Evolutionary conservation across 2,329 filamentous ascomycete species (phyloP), one percentile per base, ranked within the genome.

Genomic region (Scytalidium sp.): DNA sequence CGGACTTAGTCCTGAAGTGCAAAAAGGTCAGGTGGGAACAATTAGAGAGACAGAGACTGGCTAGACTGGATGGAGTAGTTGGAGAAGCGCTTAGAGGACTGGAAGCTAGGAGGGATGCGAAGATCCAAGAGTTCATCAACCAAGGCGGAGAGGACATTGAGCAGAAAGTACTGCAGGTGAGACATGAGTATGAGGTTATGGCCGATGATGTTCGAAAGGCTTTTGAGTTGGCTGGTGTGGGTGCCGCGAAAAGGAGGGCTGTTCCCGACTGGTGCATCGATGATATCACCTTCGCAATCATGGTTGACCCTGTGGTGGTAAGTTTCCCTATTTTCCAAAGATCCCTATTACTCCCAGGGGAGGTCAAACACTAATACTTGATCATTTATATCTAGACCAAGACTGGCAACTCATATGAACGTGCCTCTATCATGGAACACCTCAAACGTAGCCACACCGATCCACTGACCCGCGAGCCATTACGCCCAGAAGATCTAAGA

Each of bases 361-460:
- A 23, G 20, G 10, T 11, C 3, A 21, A 15, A 20, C 3, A 22
- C n/a, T 41, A 13, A 46, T 29, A n/a, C 46, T 25, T 22, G 17
- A 36, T 45, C 41, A 15, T 21, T 40, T 32, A 3, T 9, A 32
- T 15, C 7, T 68, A 75, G 85, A 93, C 89, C 1, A 91, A 88
- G 62, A 92, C 87, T 1, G 94, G 94, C 11, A 88, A 92, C 56
- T 94, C 88, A 1, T 99, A 96, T 66, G 94, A 97, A 67, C 81
- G 93, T 40, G 79, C 88, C 0, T 88, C 88, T 15, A 87, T 99
- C 53, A 76, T 91, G 63, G 90, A 96, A 68, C 91, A 97, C 64
- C 75, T 99, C 21, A 86, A 87, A 60, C 78, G 87, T 19, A 82
- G 82, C 27, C 77, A 78, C 1, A 87, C 81, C 13, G 94, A 99